Percentiles rank a stretch among this genome's conserved stretches.
Conservation (phyloP, 495 filamentous ascomycete genomes). For the Symbiotaphrina buchneri region DNA sequence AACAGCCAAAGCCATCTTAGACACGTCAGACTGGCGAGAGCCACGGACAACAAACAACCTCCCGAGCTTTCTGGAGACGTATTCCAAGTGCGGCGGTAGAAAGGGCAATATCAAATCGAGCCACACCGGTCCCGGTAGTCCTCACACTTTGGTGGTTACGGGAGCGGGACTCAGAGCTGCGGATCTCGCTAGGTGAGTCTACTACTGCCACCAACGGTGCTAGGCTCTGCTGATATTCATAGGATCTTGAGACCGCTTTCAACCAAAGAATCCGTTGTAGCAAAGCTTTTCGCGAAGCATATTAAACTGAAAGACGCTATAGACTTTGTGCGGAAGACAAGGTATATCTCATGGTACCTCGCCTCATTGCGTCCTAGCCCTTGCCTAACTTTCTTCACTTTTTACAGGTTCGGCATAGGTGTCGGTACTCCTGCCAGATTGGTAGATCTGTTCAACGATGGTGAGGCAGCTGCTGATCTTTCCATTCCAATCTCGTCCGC, state of each 20-base stretch:
- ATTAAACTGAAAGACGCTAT: slow-evolving; percentile 84
- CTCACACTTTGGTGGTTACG: slow-evolving; percentile 70
- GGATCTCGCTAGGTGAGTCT: slow-evolving; percentile 41
- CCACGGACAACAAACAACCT: slow-evolving; percentile 42
- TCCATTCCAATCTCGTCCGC: neutral
- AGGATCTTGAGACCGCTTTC: slow-evolving; percentile 59
- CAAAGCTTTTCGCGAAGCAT: slow-evolving; percentile 93
- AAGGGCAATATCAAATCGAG: too few species aligned
- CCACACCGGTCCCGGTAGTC: too few species aligned
- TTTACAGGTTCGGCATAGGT: slow-evolving; percentile 47
- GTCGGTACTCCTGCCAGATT: slow-evolving; percentile 74
- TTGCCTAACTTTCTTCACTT: neutral
- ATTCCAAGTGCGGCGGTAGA: too few species aligned
- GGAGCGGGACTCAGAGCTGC: slow-evolving; percentile 63
- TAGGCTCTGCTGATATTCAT: slow-evolving; percentile 1
- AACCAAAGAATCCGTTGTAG: slow-evolving; percentile 49
- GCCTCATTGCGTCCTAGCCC: neutral
- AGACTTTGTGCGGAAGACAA: slow-evolving; percentile 40
- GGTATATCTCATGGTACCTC: slow-evolving; percentile 21
- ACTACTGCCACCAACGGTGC: neutral
- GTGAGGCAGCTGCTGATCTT: slow-evolving; percentile 24
- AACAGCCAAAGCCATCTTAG: slow-evolving; percentile 31
- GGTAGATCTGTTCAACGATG: slow-evolving; percentile 57
- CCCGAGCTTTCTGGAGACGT: slow-evolving; percentile 58
- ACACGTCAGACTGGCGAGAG: slow-evolving; percentile 51